Conservation (phyloP, 2,329 filamentous ascomycete genomes). For the Hypocreales sp. region DNA sequence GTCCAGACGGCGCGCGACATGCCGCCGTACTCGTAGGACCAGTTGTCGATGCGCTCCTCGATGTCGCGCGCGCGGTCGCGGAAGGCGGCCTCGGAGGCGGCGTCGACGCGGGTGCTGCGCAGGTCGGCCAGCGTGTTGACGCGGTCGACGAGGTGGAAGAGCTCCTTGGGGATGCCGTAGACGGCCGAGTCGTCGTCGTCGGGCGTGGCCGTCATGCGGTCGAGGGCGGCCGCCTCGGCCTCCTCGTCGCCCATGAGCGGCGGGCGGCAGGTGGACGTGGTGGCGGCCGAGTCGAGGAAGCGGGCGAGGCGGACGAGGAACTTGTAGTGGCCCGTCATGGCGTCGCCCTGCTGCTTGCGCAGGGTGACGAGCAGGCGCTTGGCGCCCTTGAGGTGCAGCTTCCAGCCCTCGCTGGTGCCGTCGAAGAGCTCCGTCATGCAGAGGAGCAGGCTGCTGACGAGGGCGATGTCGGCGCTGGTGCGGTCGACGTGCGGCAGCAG, state of each 20-base stretch:
- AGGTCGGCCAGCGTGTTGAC: slow-evolving; percentile 17
- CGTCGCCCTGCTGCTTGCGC: slow-evolving; percentile 14
- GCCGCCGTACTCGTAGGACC: slow-evolving; percentile 17
- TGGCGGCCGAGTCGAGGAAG: slow-evolving; percentile 18
- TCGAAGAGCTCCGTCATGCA: slow-evolving; percentile 27
- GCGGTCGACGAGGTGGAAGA: slow-evolving; percentile 17
- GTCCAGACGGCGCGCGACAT: slow-evolving; percentile 10
- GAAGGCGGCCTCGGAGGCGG: slow-evolving; percentile 14
- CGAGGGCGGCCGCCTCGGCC: slow-evolving; percentile 11
- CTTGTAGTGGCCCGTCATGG: slow-evolving; percentile 20
- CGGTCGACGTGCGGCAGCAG: slow-evolving; percentile 17
- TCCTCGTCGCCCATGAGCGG: slow-evolving; percentile 17
- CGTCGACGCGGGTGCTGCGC: slow-evolving; percentile 14
- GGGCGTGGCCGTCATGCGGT: slow-evolving; percentile 9
- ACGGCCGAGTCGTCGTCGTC: slow-evolving; percentile 18
- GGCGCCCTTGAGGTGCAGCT: slow-evolving; percentile 25
- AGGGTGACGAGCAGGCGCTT: slow-evolving; percentile 19
- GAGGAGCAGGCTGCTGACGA: slow-evolving; percentile 22
- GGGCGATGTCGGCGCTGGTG: slow-evolving; percentile 17
- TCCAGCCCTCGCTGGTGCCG: slow-evolving; percentile 23
- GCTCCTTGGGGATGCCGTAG: slow-evolving; percentile 19
- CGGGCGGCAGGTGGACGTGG: slow-evolving; percentile 17
- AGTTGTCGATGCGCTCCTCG: slow-evolving; percentile 19
- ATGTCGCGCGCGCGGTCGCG: slow-evolving; percentile 13
- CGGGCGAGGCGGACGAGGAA: slow-evolving; percentile 17